phyloP scores from a whole-genome alignment of 2,329 filamentous ascomycete species.

The Leptographium lundbergii region DNA sequence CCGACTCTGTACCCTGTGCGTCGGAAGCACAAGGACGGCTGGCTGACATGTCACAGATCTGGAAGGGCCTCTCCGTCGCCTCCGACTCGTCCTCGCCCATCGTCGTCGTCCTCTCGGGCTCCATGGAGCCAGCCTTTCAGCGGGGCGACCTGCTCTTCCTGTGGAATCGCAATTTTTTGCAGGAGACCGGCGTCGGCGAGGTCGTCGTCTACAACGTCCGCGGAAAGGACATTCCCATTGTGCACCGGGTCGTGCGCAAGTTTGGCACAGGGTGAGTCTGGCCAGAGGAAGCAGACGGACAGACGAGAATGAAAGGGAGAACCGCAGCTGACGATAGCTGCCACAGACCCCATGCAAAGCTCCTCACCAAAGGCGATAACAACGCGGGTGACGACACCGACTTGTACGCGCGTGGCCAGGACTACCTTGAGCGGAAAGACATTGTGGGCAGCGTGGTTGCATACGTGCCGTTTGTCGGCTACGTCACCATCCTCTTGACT shows the following conservation, averaged over 20 bases:
- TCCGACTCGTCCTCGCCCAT: slow-evolving; percentile 67
- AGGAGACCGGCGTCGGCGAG: slow-evolving; percentile 37
- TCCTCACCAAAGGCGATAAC: slow-evolving; percentile 97
- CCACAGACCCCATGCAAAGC: slow-evolving; percentile 42
- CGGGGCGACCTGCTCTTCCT: slow-evolving; percentile 64
- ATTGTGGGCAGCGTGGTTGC: slow-evolving; percentile 83
- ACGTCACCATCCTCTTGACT: slow-evolving; percentile 89
- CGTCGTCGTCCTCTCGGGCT: slow-evolving; percentile 73
- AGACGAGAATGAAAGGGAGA: not conserved
- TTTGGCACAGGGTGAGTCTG: slow-evolving; percentile 42
- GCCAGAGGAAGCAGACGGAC: not conserved
- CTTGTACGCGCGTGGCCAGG: slow-evolving; percentile 66
- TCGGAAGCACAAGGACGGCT: not conserved
- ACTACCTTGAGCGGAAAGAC: slow-evolving; percentile 74
- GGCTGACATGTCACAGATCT: slow-evolving; percentile 39
- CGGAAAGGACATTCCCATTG: slow-evolving; percentile 94
- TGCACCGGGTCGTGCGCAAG: slow-evolving; percentile 78
- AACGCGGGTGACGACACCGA: slow-evolving; percentile 90
- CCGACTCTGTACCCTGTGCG: no score
- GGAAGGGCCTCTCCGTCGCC: slow-evolving; percentile 75
- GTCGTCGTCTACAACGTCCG: slow-evolving; percentile 65
- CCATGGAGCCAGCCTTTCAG: slow-evolving; percentile 75
- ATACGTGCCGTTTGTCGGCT: slow-evolving; percentile 90
- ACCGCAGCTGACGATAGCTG: not conserved
- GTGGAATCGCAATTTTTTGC: slow-evolving; percentile 57